phyloP scores from a whole-genome alignment of 106 monocot species.

The Alisma plantagoaquatica region DNA sequence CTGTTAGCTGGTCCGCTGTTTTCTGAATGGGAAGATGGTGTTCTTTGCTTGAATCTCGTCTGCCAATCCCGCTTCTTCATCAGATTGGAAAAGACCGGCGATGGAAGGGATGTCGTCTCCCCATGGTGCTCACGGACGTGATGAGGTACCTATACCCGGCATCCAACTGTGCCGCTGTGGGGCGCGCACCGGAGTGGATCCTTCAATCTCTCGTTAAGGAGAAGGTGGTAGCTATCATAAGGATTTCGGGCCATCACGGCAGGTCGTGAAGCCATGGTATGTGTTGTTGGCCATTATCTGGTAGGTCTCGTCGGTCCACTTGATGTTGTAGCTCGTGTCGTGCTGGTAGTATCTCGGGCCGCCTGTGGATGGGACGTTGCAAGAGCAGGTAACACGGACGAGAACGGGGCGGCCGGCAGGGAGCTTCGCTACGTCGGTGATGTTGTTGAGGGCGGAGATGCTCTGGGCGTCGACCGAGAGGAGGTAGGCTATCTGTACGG shows the following conservation, averaged over 20 bases:
- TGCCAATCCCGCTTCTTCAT: constrained; percentile 26
- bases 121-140: constrained; percentile 33
- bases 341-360: constrained; percentile 44
- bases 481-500: constrained; percentile 47
- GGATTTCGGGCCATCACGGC: constrained; percentile 74
- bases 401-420: constrained; percentile 23
- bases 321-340: constrained; percentile 39
- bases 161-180: constrained; percentile 31
- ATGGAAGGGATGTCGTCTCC: constrained; percentile 36
- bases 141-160: constrained; percentile 46
- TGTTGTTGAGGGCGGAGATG: constrained; percentile 42
- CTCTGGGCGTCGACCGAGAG: constrained; percentile 19
- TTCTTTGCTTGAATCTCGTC: constrained; percentile 19
- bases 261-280: constrained; percentile 69
- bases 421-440: constrained; percentile 18
- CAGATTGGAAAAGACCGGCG: constrained; percentile 24
- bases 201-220: constrained; percentile 5
- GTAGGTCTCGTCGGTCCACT: constrained; percentile 31
- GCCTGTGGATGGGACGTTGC: constrained; percentile 7
- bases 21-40: constrained; percentile 34
- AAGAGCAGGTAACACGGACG: constrained; percentile 37
- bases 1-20: constrained; percentile 28
- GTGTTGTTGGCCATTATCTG: constrained; percentile 57
- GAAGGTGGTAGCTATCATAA: constrained; percentile 15
- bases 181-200: constrained; percentile 86